These are phyloP conservation scores for Crithidia thermophila DNA, from an alignment of 208 protist species.

Conservation along the genomic window DNA sequence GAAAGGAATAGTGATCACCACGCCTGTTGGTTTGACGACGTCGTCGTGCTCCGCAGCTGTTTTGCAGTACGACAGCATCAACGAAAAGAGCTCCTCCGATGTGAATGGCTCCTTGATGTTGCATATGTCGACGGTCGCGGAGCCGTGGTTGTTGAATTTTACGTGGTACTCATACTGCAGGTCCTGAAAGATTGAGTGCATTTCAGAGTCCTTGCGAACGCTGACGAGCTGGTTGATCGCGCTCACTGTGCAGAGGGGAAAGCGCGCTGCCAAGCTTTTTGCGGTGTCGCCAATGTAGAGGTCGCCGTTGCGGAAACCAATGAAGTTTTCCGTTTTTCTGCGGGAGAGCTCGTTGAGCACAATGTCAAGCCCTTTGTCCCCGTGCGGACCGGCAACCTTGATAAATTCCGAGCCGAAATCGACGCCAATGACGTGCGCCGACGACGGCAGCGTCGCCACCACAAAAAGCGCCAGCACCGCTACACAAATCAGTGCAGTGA, in stretches of 20 bases:
- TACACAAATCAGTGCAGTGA: neutral
- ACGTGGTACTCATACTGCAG: constrained; percentile 51
- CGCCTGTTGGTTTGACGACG: constrained; percentile 50
- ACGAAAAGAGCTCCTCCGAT: constrained; percentile 86
- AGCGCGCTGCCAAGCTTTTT: constrained; percentile 85
- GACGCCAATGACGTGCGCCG: constrained; percentile 79
- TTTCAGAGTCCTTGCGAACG: constrained; percentile 49
- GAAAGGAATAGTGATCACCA: constrained; percentile 93
- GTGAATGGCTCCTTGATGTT: constrained; percentile 65
- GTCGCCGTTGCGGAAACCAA: constrained; percentile 92
- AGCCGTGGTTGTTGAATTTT: constrained; percentile 49
- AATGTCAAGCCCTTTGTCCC: constrained; percentile 85
- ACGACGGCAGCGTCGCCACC: neutral
- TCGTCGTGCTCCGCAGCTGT: constrained; percentile 58
- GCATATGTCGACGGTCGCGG: constrained; percentile 51
- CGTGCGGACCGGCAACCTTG: constrained; percentile 72
- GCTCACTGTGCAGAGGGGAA: constrained; percentile 72
- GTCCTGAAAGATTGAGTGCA: constrained; percentile 24
- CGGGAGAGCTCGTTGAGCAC: constrained; percentile 95
- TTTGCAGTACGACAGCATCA: constrained; percentile 80
- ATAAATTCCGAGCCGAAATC: constrained; percentile 91
- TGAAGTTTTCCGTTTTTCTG: constrained; percentile 91
- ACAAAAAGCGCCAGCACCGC: constrained; percentile 15
- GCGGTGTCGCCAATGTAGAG: constrained; percentile 90
- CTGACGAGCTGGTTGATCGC: constrained; percentile 77